These are phyloP conservation scores for Tulasnella sp. DNA, from an alignment of 768 basidiomycete genomes.

Conservation along the genomic window DNA sequence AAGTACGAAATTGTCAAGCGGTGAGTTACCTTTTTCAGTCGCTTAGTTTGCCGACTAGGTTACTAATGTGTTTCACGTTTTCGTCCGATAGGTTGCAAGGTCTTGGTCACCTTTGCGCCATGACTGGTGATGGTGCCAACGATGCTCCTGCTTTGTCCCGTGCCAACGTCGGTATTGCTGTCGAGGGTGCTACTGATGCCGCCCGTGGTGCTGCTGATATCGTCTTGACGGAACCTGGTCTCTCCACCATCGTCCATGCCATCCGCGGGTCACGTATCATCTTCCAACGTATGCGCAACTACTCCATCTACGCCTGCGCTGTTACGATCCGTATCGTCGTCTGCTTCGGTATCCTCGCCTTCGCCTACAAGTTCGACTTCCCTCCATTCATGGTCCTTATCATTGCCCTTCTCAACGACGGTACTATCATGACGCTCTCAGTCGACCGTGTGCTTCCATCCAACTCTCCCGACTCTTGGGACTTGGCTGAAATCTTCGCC, in stretches of 20 bases:
- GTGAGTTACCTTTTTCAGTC: neutral
- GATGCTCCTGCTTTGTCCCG: slow-evolving; percentile 95
- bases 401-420: slow-evolving; percentile 88
- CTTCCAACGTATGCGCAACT: slow-evolving; percentile 99
- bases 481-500: slow-evolving; percentile 89
- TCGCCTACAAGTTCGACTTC: slow-evolving; percentile 96
- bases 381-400: slow-evolving; percentile 99
- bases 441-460: slow-evolving; percentile 94
- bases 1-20: slow-evolving; percentile 99
- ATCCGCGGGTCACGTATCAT: slow-evolving; percentile 97
- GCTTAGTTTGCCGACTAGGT: neutral
- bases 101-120: slow-evolving; percentile 90
- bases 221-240: slow-evolving; percentile 93
- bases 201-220: slow-evolving; percentile 98
- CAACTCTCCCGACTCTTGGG: slow-evolving; percentile 88
- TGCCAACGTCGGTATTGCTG: slow-evolving; percentile 98
- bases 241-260: slow-evolving; percentile 97
- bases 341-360: slow-evolving; percentile 90
- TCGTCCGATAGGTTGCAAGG: slow-evolving; percentile 81
- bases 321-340: slow-evolving; percentile 99
- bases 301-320: slow-evolving; percentile 90
- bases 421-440: slow-evolving; percentile 97
- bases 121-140: slow-evolving; percentile 99
- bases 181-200: slow-evolving; percentile 97
- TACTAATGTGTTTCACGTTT: neutral